A percentile compares a stretch with the other conserved stretches of the same genome.
phyloP scores from a whole-genome alignment of 331 rosid species.

The Spiraea crenata region DNA sequence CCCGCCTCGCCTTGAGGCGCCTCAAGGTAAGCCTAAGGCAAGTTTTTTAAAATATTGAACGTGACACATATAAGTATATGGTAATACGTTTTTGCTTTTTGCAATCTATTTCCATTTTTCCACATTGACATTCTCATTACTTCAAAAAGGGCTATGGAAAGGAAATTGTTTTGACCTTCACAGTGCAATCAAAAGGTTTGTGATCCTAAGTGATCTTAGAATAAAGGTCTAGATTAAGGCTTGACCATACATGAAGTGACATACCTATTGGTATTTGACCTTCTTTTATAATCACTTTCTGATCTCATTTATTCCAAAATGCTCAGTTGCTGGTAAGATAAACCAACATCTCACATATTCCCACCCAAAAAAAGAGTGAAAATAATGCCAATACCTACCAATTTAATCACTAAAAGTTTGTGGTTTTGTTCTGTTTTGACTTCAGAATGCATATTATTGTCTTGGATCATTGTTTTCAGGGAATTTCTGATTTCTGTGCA shows the following conservation, averaged over 20 bases:
- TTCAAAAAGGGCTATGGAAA: not conserved
- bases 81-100: no score
- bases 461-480: not conserved
- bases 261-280: not conserved
- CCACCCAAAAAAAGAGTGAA: constrained; percentile 8
- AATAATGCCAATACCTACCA: not conserved
- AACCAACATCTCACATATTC: not conserved
- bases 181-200: not conserved
- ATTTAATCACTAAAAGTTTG: not conserved
- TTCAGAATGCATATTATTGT: not conserved
- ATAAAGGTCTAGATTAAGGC: constrained; percentile 5
- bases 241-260: constrained; percentile 7
- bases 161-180: not conserved
- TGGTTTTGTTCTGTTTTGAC: constrained; percentile 28
- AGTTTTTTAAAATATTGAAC: no score
- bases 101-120: not conserved
- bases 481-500: not conserved
- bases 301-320: constrained; percentile 21
- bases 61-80: no score
- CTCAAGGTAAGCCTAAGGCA: no score
- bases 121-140: constrained; percentile 22
- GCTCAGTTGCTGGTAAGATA: not conserved
- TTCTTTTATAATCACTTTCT: constrained; percentile 2
- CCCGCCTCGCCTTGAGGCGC: no score
- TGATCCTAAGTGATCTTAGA: not conserved